Evolutionary conservation across 1,284 basidiomycete species (phyloP), one percentile per base, ranked within the genome.

Genomic region (Moesziomyces parantarcticus): DNA sequence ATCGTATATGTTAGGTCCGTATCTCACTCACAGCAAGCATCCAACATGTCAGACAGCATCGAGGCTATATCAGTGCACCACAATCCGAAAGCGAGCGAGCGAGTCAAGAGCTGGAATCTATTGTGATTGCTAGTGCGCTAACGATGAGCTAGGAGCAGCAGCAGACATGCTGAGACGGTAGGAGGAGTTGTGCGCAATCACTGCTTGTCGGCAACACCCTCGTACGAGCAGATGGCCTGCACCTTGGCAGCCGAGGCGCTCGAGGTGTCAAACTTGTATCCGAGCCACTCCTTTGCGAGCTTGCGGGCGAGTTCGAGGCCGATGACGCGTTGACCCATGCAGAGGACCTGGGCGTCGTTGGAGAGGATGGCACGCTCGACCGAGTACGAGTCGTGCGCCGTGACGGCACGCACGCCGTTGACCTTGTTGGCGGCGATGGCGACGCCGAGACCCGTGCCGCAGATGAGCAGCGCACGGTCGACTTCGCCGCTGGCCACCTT

Each of bases 301-400:
- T 84, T 82, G 50, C 84, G 75, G 8, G 84, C 84, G 18, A 86
- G 76, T 66, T 86, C 85, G 36, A 85, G 73, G 13, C 86, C 86
- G 29, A 86, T 81, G 21, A 86, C 86, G 18, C 86, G 71, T 71
- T 86, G 85, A 32, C 86, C 86, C 58, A 86, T 81, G 78, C 85
- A 85, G 8, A 86, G 79, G 22, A 86, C 83, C 74, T 86, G 86
- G 23, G 84, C 85, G 66, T 86, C 82, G 71, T 86, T 86, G 47
- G 82, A 84, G 44, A 86, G 83, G 50, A 86, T 76, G 22, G 85
- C 75, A 13, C 86, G 76, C 70, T 86, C 86, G 51, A 86, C 85
- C 34, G 83, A 84, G 80, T 85, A 86, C 3, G 81, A 80, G 67
- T 86, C 86, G 78, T 86, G 85, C 0, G 85, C 85, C 25, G 84